Conservation (phyloP, 2,329 filamentous ascomycete species). For the Stromatinia cepivora region DNA sequence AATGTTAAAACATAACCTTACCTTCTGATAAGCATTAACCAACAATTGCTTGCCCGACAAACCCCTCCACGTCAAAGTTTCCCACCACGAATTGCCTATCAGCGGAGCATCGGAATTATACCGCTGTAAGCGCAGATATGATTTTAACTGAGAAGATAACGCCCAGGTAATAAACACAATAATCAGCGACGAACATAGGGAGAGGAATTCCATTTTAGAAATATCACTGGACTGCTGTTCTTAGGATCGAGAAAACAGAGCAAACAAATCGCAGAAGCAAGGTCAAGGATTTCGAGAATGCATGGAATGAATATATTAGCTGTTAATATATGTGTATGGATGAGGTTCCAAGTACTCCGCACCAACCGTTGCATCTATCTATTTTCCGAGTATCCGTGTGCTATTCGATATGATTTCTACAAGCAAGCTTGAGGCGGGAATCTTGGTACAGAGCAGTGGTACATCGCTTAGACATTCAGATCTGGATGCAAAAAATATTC, state of each 20-base stretch:
- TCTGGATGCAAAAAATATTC: not conserved
- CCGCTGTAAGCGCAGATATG: not conserved
- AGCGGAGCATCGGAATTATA: not conserved
- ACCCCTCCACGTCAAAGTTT: not conserved
- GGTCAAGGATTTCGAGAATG: not conserved
- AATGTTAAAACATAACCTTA: not conserved
- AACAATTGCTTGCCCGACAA: not conserved
- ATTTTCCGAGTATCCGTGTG: slow-evolving; percentile 1
- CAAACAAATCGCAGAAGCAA: not conserved
- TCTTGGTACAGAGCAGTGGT: not conserved
- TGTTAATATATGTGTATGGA: not conserved
- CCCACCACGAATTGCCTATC: slow-evolving; percentile 7
- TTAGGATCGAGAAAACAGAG: not conserved
- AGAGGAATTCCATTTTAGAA: slow-evolving; percentile 5
- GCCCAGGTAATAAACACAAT: not conserved
- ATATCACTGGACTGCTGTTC: not conserved
- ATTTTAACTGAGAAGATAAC: not conserved
- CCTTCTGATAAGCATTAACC: slow-evolving; percentile 15
- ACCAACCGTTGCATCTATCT: not conserved
- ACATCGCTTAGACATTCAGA: slow-evolving; percentile 1
- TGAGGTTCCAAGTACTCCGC: not conserved
- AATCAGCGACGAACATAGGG: slow-evolving; percentile 6
- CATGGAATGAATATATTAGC: not conserved
- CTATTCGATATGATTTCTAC: not conserved
- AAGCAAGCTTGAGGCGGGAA: not conserved